These are phyloP conservation scores for Capronia americana DNA, from an alignment of 2,329 filamentous ascomycete species.

Conservation along the genomic window DNA sequence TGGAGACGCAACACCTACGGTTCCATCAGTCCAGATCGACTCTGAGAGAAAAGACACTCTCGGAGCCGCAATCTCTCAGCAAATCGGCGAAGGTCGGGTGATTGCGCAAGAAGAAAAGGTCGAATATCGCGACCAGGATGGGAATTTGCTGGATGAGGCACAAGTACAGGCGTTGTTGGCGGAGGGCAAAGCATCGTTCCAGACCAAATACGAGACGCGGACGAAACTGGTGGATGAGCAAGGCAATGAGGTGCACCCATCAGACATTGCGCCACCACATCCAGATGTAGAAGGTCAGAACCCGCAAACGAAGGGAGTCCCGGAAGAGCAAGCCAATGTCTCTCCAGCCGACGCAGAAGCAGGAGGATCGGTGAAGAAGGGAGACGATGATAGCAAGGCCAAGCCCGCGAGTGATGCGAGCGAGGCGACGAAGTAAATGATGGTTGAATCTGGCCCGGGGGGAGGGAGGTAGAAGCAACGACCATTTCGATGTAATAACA, in stretches of 20 bases:
- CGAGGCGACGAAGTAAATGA: conserved; percentile 51
- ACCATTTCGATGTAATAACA: conserved; percentile 24
- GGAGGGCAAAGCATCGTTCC: conserved; percentile 91
- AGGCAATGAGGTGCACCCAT: conserved; percentile 73
- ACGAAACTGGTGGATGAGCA: conserved; percentile 80
- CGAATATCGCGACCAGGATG: conserved; percentile 93
- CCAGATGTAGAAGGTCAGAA: conserved; percentile 65
- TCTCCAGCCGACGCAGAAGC: conserved; percentile 44
- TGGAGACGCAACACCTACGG: conserved; percentile 33
- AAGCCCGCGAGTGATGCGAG: conserved; percentile 56
- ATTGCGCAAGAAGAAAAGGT: conserved; percentile 75
- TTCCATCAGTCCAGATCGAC: conserved; percentile 29
- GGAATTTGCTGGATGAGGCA: conserved; percentile 83
- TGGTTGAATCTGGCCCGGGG: neutral
- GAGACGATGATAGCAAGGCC: conserved; percentile 46
- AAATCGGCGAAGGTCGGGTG: conserved; percentile 42
- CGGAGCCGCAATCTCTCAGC: conserved; percentile 44
- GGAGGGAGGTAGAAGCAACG: conserved; percentile 13
- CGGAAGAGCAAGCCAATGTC: conserved; percentile 47
- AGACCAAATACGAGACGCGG: conserved; percentile 94
- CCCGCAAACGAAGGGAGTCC: conserved; percentile 57
- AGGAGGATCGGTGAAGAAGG: conserved; percentile 45
- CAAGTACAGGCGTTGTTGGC: conserved; percentile 74
- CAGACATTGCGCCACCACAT: conserved; percentile 57
- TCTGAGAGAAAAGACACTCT: conserved; percentile 40